Conservation (phyloP, 148 eudicot species). For the Dysphania ambrosioides region DNA sequence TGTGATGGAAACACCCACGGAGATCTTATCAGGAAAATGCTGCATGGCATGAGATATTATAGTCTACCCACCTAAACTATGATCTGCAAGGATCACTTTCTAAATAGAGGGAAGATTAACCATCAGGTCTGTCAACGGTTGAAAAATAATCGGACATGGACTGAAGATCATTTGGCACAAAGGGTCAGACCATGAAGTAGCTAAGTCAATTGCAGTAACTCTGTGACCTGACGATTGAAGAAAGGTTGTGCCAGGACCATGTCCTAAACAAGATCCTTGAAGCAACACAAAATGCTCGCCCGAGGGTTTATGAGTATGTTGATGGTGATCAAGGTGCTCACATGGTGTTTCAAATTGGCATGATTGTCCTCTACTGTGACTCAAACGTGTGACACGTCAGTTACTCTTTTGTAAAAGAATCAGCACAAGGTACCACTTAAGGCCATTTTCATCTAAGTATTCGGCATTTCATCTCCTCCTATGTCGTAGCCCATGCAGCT, state of each 20-base stretch:
- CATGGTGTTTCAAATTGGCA: not conserved
- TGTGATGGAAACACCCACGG: constrained; percentile 25
- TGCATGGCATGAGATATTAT: constrained; percentile 47
- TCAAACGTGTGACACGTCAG: not conserved
- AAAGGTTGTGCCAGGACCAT: constrained; percentile 51
- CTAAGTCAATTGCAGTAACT: constrained; percentile 35
- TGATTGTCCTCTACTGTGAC: not conserved
- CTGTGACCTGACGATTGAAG: constrained; percentile 30
- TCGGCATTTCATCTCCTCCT: not conserved
- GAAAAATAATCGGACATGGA: constrained; percentile 11
- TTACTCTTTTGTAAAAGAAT: not conserved
- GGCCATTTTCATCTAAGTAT: not conserved
- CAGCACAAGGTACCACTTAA: not conserved
- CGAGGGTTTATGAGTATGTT: not conserved
- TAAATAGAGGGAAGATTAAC: constrained; percentile 23
- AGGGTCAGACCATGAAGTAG: constrained; percentile 26
- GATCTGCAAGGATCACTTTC: constrained; percentile 39
- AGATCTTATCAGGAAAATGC: constrained; percentile 33
- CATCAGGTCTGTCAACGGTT: constrained; percentile 18
- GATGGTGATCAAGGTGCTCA: not conserved
- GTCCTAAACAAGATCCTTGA: constrained; percentile 48
- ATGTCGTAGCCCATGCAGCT: not conserved
- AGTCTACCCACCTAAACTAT: constrained; percentile 43
- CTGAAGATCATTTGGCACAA: not conserved
- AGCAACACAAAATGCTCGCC: constrained; percentile 37